A percentile compares a stretch with the other conserved stretches of the same genome.
Evolutionary conservation across 129 eudicot species (phyloP).

Genomic region (Flaveria linearis): DNA sequence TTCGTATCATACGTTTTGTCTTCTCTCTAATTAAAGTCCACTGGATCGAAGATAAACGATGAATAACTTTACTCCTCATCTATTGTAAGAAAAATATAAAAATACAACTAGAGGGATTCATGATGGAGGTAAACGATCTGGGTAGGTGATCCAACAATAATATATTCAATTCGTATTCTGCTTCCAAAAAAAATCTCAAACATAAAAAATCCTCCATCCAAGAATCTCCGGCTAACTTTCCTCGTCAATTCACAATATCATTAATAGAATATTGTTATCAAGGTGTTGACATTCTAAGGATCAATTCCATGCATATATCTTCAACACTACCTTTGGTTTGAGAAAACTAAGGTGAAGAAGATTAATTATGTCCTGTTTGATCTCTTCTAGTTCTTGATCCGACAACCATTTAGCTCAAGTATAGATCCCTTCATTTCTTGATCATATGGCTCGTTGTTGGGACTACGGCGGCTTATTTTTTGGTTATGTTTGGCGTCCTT

Average conservation of each 20-base stretch:
- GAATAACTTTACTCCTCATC: background rate
- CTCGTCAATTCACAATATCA: background rate
- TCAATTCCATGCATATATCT: too few relatives aligned
- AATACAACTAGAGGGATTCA: background rate
- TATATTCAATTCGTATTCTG: background rate
- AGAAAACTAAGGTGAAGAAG: background rate
- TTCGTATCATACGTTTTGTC: background rate
- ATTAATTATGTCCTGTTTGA: background rate
- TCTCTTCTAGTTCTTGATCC: constrained; percentile 6
- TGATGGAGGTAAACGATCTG: constrained; percentile 26
- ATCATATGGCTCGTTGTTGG: background rate
- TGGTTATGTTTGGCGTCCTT: background rate
- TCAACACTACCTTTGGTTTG: too few relatives aligned
- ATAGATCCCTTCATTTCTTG: background rate
- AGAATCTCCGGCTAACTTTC: background rate
- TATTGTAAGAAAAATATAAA: constrained; percentile 9
- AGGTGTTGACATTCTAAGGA: background rate
- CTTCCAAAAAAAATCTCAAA: background rate
- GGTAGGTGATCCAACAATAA: background rate
- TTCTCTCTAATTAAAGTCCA: constrained; percentile 1
- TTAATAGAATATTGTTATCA: constrained; percentile 1
- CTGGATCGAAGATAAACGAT: background rate
- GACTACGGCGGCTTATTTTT: background rate
- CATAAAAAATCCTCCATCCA: background rate
- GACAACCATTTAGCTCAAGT: background rate